A percentile compares a stretch with the other conserved stretches of the same genome.
These are phyloP conservation scores for Kandelia obovata DNA, from an alignment of 345 rosid genomes.

Conservation along the genomic window DNA sequence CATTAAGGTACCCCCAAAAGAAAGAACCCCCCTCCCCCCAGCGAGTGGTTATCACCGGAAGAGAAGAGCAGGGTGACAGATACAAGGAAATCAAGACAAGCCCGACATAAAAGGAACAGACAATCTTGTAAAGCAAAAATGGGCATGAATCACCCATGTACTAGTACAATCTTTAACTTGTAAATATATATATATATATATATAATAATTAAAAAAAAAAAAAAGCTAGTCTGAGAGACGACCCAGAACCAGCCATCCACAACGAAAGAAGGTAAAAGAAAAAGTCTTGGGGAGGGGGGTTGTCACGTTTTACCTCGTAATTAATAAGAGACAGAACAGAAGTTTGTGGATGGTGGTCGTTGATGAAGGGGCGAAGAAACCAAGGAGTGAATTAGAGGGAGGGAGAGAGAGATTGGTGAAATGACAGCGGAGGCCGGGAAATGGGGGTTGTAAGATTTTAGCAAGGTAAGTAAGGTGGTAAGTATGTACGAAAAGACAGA, in stretches of 20 bases:
- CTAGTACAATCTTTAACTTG: too few relatives aligned
- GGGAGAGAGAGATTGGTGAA: neutral
- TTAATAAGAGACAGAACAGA: too few relatives aligned
- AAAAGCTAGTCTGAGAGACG: neutral
- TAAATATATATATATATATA: too few relatives aligned
- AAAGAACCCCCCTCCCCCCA: slow-evolving; percentile 9
- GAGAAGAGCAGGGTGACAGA: neutral
- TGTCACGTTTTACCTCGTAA: neutral
- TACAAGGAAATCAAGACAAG: slow-evolving; percentile 17
- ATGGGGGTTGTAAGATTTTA: slow-evolving; percentile 18
- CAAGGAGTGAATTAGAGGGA: neutral
- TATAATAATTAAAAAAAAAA: neutral
- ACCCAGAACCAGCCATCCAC: neutral
- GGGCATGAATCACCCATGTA: neutral
- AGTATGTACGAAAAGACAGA: slow-evolving; percentile 8
- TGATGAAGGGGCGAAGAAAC: neutral
- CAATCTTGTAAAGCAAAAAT: slow-evolving; percentile 14
- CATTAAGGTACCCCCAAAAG: neutral
- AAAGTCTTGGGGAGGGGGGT: neutral
- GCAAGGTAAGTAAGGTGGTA: slow-evolving; percentile 39
- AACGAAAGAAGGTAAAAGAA: slow-evolving; percentile 1
- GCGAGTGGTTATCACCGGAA: neutral
- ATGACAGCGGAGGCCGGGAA: slow-evolving; percentile 24
- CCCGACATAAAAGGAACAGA: slow-evolving; percentile 3
- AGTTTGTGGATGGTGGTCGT: too few relatives aligned